phyloP scores from a whole-genome alignment of 78 protist genomes.

The Diacronema lutheri region DNA sequence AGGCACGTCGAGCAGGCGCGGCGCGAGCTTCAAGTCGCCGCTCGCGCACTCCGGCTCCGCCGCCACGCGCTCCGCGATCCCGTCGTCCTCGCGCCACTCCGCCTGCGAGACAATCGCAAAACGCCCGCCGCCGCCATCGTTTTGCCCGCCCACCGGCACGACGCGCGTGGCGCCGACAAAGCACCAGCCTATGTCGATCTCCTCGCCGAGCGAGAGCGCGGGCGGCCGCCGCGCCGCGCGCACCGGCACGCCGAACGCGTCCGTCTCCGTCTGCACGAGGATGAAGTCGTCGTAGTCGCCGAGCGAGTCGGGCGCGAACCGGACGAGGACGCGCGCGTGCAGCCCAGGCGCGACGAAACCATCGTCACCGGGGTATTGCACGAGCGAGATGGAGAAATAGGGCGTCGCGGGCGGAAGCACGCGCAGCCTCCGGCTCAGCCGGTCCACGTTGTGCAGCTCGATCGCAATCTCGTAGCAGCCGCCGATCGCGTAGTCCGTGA shows the following conservation, averaged over 20 bases:
- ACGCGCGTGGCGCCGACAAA: not conserved
- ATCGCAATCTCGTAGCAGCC: not conserved
- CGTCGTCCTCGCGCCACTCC: not conserved
- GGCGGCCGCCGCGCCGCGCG: not conserved
- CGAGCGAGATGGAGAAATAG: not conserved
- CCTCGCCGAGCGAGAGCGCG: not conserved
- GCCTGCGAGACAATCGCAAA: not conserved
- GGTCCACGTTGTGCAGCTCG: not conserved
- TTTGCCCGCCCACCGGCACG: not conserved
- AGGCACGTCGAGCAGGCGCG: not conserved
- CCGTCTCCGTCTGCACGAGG: conserved; percentile 1
- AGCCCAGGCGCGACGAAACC: not conserved
- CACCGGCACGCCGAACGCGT: not conserved
- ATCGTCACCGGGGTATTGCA: not conserved
- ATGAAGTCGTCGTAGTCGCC: not conserved
- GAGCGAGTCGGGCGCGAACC: conserved; percentile 15
- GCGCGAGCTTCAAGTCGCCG: not conserved
- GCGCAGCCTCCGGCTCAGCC: not conserved
- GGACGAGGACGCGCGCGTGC: not conserved
- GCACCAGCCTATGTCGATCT: not conserved
- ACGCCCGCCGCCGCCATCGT: not conserved
- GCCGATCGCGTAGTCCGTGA: not conserved
- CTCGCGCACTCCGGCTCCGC: not conserved
- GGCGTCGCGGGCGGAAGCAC: not conserved
- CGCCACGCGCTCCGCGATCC: not conserved